phyloP scores from a whole-genome alignment of 2,329 filamentous ascomycete genomes.

The Colletotrichum chlorophyti region DNA sequence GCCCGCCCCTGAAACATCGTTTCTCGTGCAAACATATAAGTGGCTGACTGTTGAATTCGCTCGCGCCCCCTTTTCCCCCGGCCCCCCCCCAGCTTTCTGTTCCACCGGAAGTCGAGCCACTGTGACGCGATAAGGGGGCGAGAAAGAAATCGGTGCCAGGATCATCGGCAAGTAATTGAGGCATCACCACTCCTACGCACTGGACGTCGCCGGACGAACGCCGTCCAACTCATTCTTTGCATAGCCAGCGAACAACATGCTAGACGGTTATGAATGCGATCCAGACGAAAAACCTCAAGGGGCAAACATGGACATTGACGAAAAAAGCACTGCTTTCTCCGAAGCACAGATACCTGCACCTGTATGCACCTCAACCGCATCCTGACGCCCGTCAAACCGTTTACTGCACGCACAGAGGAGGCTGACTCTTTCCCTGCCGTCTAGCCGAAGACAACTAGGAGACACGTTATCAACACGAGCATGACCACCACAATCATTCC shows the following conservation, averaged over 20 bases:
- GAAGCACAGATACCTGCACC: slow-evolving; percentile 18
- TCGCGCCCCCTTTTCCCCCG: slow-evolving; percentile 49
- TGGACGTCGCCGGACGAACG: neutral
- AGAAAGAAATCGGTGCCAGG: neutral
- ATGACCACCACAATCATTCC: slow-evolving; percentile 23
- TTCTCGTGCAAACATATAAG: slow-evolving; percentile 79
- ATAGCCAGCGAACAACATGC: neutral
- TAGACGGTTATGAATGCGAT: neutral
- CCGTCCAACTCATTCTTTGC: neutral
- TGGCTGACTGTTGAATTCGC: slow-evolving; percentile 78
- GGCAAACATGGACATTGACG: slow-evolving; percentile 20
- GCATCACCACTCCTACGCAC: neutral
- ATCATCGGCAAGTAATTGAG: neutral
- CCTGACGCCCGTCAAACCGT: no score
- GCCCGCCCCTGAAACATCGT: slow-evolving; percentile 33
- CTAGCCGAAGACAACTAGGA: neutral
- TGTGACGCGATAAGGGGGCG: neutral
- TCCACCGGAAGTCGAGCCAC: slow-evolving; percentile 2
- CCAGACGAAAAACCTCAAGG: neutral
- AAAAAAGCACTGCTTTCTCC: slow-evolving; percentile 24
- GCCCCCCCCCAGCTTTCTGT: slow-evolving; percentile 43
- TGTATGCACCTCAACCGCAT: slow-evolving; percentile 6
- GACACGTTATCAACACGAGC: slow-evolving; percentile 20
- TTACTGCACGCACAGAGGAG: neutral
- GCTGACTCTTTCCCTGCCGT: neutral